Evolutionary conservation across 495 filamentous ascomycete species (phyloP).

Genomic region (Xylaria bambusicola): DNA sequence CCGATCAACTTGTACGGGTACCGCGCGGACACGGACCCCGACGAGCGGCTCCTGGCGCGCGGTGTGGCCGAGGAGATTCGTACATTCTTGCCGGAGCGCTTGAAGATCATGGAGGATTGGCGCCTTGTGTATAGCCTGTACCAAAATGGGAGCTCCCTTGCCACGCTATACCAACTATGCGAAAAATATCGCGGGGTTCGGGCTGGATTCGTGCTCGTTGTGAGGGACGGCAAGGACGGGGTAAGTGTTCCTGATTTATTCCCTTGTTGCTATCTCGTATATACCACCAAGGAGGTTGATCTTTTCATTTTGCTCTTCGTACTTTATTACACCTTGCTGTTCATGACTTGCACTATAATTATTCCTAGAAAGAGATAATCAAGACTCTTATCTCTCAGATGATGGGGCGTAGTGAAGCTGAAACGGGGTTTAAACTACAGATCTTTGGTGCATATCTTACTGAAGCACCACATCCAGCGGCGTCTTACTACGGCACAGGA

Average conservation of each 20-base stretch:
- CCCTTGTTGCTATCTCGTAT: no score
- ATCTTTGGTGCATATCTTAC: conserved; percentile 95
- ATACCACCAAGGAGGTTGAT: no score
- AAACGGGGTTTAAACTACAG: conserved; percentile 35
- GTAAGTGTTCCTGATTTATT: conserved; percentile 55
- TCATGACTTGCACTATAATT: no score
- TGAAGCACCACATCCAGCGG: conserved; percentile 74
- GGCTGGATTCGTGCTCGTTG: conserved; percentile 83
- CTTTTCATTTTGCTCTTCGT: conserved; percentile 3
- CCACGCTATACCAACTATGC: conserved; percentile 82
- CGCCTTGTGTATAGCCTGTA: conserved; percentile 86
- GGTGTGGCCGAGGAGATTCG: conserved; percentile 92
- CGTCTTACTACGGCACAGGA: conserved; percentile 91
- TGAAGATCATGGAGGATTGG: conserved; percentile 89
- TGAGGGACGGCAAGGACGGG: conserved; percentile 72
- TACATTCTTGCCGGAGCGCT: conserved; percentile 77
- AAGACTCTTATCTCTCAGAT: no score
- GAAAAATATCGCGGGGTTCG: conserved; percentile 61
- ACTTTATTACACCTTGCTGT: not conserved
- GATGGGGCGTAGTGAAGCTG: no score
- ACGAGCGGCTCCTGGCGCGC: conserved; percentile 60
- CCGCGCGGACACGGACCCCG: conserved; percentile 36
- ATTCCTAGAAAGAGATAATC: no score
- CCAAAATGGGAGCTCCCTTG: conserved; percentile 83
- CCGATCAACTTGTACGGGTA: conserved; percentile 47